Evolutionary conservation across 371 early-diverging fungal species (phyloP), one percentile per base, ranked within the genome.

Genomic region (Actinomortierella ambigua): DNA sequence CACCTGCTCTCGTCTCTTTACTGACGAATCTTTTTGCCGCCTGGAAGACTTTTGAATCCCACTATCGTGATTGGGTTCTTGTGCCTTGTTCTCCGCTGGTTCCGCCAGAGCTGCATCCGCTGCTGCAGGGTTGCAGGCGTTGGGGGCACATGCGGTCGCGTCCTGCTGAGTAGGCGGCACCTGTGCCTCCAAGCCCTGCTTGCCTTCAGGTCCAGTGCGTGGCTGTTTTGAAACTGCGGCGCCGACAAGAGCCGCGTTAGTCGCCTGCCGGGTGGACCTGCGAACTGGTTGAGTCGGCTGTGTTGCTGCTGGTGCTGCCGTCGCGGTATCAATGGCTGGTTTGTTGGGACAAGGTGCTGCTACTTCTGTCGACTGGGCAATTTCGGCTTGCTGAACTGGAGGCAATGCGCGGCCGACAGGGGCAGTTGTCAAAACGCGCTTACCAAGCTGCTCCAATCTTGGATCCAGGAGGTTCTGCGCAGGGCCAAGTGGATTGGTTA

Each of bases 391-490:
- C 48, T 63, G 59, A 13, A 56, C 61, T n/a, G 55, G 55, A 4
- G 47, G 13, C 3, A 58, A 23, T 8, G 52, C 62, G 1, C 47
- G 50, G 9, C 59, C 63, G 9, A 23, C 63, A n/a, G 50, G 50
- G 39, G 60, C 51, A 1, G 66, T 50, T 17, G 50, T 61, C 20
- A 71, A 53, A 3, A 59, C 59, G 15, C 73, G 62, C 23, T 66
- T 71, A 15, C 60, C 73, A 41, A 71, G 53, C 29, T 71, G 66
- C 46, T 66, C 66, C 13, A 71, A 11, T 14, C 57, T 52, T 24
- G 49, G 57, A 26, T 65, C 62, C 39, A 54, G 65, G 4, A 27
- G 23, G 9, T 41, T 20, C 3, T 50, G 61, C 8, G 56, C 4
- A 6, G 34, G 4, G 3, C 44, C 57, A 27, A 56, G 61, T 11